These are phyloP conservation scores for Scutellaria baicalensis DNA, from an alignment of 257 asterid genomes.

Conservation along the genomic window DNA sequence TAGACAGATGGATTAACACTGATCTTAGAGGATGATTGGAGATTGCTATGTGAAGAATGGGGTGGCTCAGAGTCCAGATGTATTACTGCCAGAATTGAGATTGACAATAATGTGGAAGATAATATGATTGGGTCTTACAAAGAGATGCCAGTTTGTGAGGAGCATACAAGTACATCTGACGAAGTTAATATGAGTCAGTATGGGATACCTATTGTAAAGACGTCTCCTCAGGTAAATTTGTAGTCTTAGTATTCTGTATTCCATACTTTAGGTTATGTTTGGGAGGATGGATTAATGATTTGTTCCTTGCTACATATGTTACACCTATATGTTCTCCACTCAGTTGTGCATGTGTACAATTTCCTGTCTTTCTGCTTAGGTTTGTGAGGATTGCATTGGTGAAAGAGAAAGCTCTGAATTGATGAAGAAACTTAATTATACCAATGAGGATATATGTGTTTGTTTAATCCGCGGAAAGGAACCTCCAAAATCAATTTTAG, in stretches of 20 bases:
- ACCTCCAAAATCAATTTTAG: slow-evolving; percentile 90
- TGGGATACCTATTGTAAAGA: slow-evolving; percentile 44
- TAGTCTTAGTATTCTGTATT: slow-evolving; percentile 5
- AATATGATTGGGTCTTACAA: slow-evolving; percentile 33
- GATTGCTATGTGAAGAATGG: slow-evolving; percentile 81
- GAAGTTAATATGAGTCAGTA: slow-evolving; percentile 36
- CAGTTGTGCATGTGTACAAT: slow-evolving; percentile 6
- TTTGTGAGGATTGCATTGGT: slow-evolving; percentile 93
- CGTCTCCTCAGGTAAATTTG: slow-evolving; percentile 71
- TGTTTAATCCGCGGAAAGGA: slow-evolving; percentile 82
- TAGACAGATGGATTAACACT: slow-evolving; percentile 71
- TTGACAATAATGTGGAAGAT: slow-evolving; percentile 34
- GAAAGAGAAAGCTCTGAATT: slow-evolving; percentile 87
- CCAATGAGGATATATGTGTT: slow-evolving; percentile 83
- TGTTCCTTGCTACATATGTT: neutral
- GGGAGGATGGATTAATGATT: slow-evolving; percentile 20
- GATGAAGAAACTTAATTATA: slow-evolving; percentile 74
- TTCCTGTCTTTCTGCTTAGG: slow-evolving; percentile 34
- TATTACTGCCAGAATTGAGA: slow-evolving; percentile 54
- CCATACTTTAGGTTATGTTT: slow-evolving; percentile 4
- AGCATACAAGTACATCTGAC: slow-evolving; percentile 24
- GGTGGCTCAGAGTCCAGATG: slow-evolving; percentile 63
- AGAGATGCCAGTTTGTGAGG: slow-evolving; percentile 51
- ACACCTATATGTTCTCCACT: neutral
- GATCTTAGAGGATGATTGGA: slow-evolving; percentile 81